Percentiles rank a stretch among this genome's conserved stretches.
phyloP scores from a whole-genome alignment of 179 eudicot species.

The Sideroxylon spinosum region DNA sequence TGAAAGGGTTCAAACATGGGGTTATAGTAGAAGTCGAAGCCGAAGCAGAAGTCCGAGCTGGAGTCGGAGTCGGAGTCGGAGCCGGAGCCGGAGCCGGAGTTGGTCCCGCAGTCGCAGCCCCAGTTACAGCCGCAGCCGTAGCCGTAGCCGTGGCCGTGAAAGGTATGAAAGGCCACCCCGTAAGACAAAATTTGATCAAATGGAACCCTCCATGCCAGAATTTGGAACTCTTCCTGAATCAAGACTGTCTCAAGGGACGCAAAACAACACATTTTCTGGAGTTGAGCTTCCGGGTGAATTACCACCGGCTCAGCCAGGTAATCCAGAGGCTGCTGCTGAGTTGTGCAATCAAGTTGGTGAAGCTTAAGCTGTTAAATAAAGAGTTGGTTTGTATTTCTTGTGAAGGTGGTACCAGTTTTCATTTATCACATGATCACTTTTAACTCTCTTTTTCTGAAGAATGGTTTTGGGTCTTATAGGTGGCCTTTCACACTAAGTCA shows the following conservation, averaged over 20 bases:
- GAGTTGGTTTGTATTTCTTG: not conserved
- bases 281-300: slow-evolving; percentile 21
- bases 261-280: slow-evolving; percentile 23
- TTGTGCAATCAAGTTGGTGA: slow-evolving; percentile 12
- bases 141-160: slow-evolving; percentile 32
- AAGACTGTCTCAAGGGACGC: slow-evolving; percentile 14
- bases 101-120: slow-evolving; percentile 29
- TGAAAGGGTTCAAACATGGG: slow-evolving; percentile 82
- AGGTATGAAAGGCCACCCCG: slow-evolving; percentile 41
- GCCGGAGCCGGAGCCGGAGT: slow-evolving; percentile 41
- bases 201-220: slow-evolving; percentile 29
- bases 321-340: slow-evolving; percentile 11
- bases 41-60: slow-evolving; percentile 57
- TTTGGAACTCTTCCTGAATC: slow-evolving; percentile 24
- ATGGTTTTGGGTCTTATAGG: not conserved
- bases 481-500: not conserved
- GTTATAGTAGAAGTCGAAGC: slow-evolving; percentile 48
- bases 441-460: not conserved
- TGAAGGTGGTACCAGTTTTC: not conserved
- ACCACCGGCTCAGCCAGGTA: slow-evolving; percentile 10
- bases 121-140: slow-evolving; percentile 39
- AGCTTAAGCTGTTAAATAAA: slow-evolving; percentile 16
- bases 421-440: not conserved
- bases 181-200: slow-evolving; percentile 39
- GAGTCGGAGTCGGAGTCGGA: slow-evolving; percentile 47